Base-by-base conservation (phyloP, 192 early-diverging fungal species). In the Umbelopsis ramanniana region DNA sequence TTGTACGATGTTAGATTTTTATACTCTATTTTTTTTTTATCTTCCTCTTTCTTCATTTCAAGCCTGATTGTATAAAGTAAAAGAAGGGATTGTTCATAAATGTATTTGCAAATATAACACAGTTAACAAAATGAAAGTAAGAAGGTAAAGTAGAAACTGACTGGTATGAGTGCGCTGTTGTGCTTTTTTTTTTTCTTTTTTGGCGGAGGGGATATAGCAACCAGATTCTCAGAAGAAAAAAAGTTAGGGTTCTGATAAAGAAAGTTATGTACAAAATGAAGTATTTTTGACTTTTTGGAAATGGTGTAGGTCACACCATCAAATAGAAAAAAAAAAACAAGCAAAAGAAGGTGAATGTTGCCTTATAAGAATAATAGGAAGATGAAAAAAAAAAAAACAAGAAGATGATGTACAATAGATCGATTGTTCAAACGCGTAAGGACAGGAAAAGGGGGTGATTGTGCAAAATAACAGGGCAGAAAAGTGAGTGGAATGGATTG, bases 401-500 rank as follows among this genome's bases (percentile, higher is more conserved):
- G 17, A 50, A 50, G 5, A 6, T 5, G n/a, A 50, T 50, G 48
- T 50, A 50, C 48, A 50, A 21, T 50, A 15, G n/a, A 21, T 50
- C 9, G 17, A n/a, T 50, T 43, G 40, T 43, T 43, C 8, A 43
- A 43, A 43, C 40, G 11, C 40, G 48, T n/a, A 50, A 50, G 48
- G 48, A 50, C 15, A 19, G 48, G n/a, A 21, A 5, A n/a, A n/a
- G n/a, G 48, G 48, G n/a, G 11, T 3, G 0, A 21, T 50, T 50
- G 48, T 10, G 48, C n/a, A 5, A 21, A 50, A 50, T 50, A 43
- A 50, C 48, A 50, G 6, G 17, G 15, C 15, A 50, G n/a, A n/a
- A 21, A 50, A 50, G 48, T 50, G 48, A 50, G 48, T 50, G 48
- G 48, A 50, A 50, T 50, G 48, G 48, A 50, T 50, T 50, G 48